These are phyloP conservation scores for Neoboletus brunneissimus DNA, from an alignment of 768 basidiomycete species.

Conservation along the genomic window DNA sequence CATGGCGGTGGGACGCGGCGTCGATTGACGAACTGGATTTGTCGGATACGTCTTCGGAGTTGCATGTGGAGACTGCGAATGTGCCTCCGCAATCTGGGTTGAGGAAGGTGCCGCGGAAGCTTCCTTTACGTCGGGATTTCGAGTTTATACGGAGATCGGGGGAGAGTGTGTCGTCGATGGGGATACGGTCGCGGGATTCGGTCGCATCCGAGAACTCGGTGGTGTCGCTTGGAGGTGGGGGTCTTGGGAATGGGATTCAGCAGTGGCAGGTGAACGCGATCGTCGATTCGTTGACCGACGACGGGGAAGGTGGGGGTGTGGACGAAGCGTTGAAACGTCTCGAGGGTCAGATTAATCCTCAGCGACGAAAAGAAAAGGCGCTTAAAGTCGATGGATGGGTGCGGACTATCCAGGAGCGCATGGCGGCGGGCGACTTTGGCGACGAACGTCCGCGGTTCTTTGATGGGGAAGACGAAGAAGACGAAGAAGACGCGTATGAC, in stretches of 20 bases:
- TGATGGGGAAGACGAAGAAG: slow-evolving; percentile 41
- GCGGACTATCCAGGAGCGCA: slow-evolving; percentile 62
- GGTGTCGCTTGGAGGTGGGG: slow-evolving; percentile 38
- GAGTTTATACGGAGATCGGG: slow-evolving; percentile 74
- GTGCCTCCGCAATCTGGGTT: slow-evolving; percentile 51
- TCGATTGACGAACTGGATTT: slow-evolving; percentile 78
- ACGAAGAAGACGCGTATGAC: slow-evolving; percentile 33
- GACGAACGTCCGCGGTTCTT: slow-evolving; percentile 60
- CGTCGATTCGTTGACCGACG: slow-evolving; percentile 69
- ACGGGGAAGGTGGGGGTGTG: slow-evolving; percentile 75
- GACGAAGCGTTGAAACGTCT: slow-evolving; percentile 77
- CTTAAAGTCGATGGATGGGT: slow-evolving; percentile 84
- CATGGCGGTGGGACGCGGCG: slow-evolving; percentile 67
- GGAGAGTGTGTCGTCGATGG: slow-evolving; percentile 76
- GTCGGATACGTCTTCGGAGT: slow-evolving; percentile 71
- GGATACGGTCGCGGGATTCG: slow-evolving; percentile 62
- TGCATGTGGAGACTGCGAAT: slow-evolving; percentile 31
- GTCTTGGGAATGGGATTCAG: slow-evolving; percentile 46
- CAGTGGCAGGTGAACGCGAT: slow-evolving; percentile 83
- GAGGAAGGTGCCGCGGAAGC: slow-evolving; percentile 50
- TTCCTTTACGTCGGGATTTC: slow-evolving; percentile 77
- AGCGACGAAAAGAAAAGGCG: slow-evolving; percentile 65
- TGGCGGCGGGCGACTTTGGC: slow-evolving; percentile 61
- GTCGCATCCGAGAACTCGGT: slow-evolving; percentile 45
- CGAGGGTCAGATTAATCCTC: slow-evolving; percentile 81